phyloP scores from a whole-genome alignment of 2,329 filamentous ascomycete species.

The Plectosphaerella sp. region DNA sequence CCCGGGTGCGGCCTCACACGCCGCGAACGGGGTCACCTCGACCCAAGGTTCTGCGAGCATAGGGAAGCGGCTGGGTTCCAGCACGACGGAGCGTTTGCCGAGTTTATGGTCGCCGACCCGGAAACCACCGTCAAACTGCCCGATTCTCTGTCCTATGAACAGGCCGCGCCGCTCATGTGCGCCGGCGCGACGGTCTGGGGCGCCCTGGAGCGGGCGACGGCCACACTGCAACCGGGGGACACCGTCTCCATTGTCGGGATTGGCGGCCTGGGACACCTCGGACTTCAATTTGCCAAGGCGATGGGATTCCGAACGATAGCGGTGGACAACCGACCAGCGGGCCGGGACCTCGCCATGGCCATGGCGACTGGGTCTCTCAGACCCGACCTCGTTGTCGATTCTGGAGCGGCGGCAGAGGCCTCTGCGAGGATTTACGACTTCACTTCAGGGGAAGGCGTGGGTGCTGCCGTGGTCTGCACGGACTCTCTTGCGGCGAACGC shows the following conservation, averaged over 20 bases:
- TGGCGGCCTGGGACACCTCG: constrained; percentile 28
- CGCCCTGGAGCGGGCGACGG: constrained; percentile 22
- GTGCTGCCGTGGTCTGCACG: constrained; percentile 24
- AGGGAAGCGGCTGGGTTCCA: constrained; percentile 27
- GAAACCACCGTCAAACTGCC: constrained; percentile 21
- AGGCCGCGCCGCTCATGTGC: constrained; percentile 31
- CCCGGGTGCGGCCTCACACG: constrained; percentile 18
- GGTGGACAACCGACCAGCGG: constrained; percentile 26
- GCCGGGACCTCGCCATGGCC: constrained; percentile 20
- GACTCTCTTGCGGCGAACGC: constrained; percentile 23
- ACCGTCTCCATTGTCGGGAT: constrained; percentile 26
- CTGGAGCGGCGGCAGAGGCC: constrained; percentile 9
- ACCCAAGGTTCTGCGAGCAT: constrained; percentile 25
- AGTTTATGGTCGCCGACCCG: constrained; percentile 26
- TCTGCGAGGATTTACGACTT: constrained; percentile 17
- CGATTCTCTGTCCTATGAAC: constrained; percentile 20
- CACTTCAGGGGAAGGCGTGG: constrained; percentile 23
- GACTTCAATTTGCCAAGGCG: constrained; percentile 28
- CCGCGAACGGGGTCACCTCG: constrained; percentile 11
- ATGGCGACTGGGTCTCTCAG: constrained; percentile 14
- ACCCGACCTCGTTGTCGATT: constrained; percentile 22
- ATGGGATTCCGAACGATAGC: constrained; percentile 29
- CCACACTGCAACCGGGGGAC: constrained; percentile 14
- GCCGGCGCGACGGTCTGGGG: constrained; percentile 29
- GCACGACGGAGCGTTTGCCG: constrained; percentile 27